Conservation (phyloP, 352 stramenopile species). For the Globisporangium cystogenes region DNA sequence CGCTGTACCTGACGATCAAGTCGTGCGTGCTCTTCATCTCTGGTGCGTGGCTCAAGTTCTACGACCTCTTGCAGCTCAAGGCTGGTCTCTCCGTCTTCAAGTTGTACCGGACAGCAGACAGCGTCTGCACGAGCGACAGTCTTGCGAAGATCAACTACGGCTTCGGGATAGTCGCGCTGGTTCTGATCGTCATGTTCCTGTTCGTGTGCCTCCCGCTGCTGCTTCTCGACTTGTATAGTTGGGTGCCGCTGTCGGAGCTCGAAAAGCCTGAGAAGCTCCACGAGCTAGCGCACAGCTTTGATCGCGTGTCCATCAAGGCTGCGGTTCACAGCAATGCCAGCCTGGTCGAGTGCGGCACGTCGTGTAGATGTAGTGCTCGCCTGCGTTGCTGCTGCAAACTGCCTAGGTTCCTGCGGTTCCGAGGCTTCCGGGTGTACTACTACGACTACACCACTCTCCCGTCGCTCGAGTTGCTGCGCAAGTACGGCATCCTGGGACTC, state of each 20-base stretch:
- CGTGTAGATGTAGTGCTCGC: neutral
- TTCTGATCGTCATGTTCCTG: constrained; percentile 39
- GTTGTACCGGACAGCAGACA: constrained; percentile 11
- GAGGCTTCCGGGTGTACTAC: constrained; percentile 21
- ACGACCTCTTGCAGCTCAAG: constrained; percentile 1
- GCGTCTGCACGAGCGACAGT: constrained; percentile 12
- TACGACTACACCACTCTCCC: constrained; percentile 28
- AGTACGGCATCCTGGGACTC: constrained; percentile 35
- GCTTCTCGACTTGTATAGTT: constrained; percentile 52
- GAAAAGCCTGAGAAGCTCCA: constrained; percentile 22
- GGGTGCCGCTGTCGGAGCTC: constrained; percentile 43
- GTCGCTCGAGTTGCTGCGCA: constrained; percentile 28
- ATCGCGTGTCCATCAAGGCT: constrained; percentile 30
- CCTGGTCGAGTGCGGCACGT: constrained; percentile 20
- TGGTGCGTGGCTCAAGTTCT: constrained; percentile 29
- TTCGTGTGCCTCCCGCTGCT: constrained; percentile 50
- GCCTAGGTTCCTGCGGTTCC: neutral
- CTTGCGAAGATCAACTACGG: constrained; percentile 30
- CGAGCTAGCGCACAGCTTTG: constrained; percentile 21
- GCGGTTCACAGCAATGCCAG: constrained; percentile 53
- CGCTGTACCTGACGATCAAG: constrained; percentile 50
- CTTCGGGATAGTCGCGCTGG: constrained; percentile 27
- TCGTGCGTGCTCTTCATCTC: constrained; percentile 56
- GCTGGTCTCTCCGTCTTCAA: constrained; percentile 10
- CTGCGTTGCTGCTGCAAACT: neutral